Percentiles rank a stretch among this genome's conserved stretches.
Evolutionary conservation across 2,329 filamentous ascomycete genomes (phyloP).

Genomic region (Endoconidiophora laricicola): DNA sequence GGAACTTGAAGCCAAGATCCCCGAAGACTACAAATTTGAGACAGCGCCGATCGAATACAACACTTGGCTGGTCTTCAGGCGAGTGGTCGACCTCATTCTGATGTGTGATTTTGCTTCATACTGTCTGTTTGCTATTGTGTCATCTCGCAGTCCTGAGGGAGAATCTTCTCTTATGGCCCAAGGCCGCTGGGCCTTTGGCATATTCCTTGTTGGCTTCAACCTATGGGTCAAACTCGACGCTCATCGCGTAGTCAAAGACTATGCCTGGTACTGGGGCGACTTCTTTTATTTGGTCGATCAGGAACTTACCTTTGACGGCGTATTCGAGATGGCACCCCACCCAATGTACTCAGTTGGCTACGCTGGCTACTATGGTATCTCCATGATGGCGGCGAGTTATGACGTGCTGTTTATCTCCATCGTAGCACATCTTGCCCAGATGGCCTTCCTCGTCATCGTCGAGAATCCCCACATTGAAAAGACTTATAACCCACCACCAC

Average conservation of each 20-base stretch:
- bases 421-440: slow-evolving; percentile 81
- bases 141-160: slow-evolving; percentile 54
- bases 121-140: slow-evolving; percentile 86
- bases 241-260: slow-evolving; percentile 95
- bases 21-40: slow-evolving; percentile 84
- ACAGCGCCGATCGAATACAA: slow-evolving; percentile 94
- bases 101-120: slow-evolving; percentile 99
- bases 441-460: slow-evolving; percentile 77
- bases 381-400: slow-evolving; percentile 95
- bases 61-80: slow-evolving; percentile 91
- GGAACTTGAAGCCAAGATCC: slow-evolving; percentile 89
- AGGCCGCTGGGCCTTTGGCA: slow-evolving; percentile 63
- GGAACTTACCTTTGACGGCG: slow-evolving; percentile 92
- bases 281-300: slow-evolving; percentile 99
- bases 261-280: slow-evolving; percentile 99
- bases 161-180: slow-evolving; percentile 54
- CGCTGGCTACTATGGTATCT: slow-evolving; percentile 94
- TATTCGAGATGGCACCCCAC: slow-evolving; percentile 97
- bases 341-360: slow-evolving; percentile 99
- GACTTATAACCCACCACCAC: slow-evolving; percentile 82
- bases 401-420: slow-evolving; percentile 95
- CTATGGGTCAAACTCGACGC: slow-evolving; percentile 97
- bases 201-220: slow-evolving; percentile 77
- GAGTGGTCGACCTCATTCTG: slow-evolving; percentile 87
- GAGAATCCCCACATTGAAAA: slow-evolving; percentile 98